Evolutionary conservation across 106 monocot genomes (phyloP), one percentile per base, ranked within the genome.

Genomic region (Hemerocallis citrina): DNA sequence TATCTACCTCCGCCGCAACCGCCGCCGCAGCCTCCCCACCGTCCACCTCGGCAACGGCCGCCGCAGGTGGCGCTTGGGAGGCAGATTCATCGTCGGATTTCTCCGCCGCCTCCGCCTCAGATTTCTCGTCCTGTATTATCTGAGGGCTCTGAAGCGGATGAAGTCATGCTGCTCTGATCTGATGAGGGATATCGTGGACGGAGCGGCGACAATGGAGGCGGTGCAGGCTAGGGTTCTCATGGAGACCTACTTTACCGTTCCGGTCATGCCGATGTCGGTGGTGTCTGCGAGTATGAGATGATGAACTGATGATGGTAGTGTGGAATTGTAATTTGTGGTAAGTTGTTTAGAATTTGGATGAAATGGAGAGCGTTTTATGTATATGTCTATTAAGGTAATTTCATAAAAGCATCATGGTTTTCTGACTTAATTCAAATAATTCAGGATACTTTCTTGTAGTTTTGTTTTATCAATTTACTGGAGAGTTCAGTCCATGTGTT

Each of bases 171-270:
- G 28, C 37, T n/a, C 65, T 35, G 51, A 37, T 4, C 14, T 52
- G 14, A 24, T 65, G 48, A 50, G 14, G 65, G 65, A 52, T 37
- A 35, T 65, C 13, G 16, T 27, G 23, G 65, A 65, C 12, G 65
- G 65, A 0, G 51, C 51, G 1, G 65, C 65, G 21, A 15, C 52
- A 13, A 65, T 65, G 50, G 64, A 65, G 64, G 24, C 36, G 21
- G 52, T 27, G 11, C 64, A 65, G 64, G 50, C 36, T 35, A 65
- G 38, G 51, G 2, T 65, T 10, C 6, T 65, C 10, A 16, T 51
- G 48, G 64, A 65, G 34, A 10, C 37, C 37, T 65, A 65, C 52
- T 65, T 65, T 52, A 14, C 36, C 9, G 65, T 52, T 5, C 65
- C 65, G 4, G 30, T 65, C 24, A 51, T 65, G 51, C 51, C 65